Evolutionary conservation across 306 rosid genomes (phyloP).

Genomic region (Cyclanthera cordifolia): DNA sequence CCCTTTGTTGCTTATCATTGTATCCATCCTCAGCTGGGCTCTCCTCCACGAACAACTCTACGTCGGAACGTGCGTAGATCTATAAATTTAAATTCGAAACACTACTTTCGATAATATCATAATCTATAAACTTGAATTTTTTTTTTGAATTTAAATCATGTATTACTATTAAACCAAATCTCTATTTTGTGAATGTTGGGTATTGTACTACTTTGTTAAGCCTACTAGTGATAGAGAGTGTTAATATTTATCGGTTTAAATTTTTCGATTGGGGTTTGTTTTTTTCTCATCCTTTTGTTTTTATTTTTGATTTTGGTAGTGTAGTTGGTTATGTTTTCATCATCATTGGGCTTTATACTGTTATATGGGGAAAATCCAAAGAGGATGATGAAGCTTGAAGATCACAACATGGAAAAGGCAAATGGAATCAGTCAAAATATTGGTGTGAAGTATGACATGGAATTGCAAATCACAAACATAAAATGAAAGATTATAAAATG

Average conservation of each 20-base stretch:
- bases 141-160: neutral
- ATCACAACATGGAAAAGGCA: neutral
- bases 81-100: neutral
- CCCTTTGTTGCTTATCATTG: conserved; percentile 50
- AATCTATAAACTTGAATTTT: too few species aligned
- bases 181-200: neutral
- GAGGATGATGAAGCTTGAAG: conserved; percentile 29
- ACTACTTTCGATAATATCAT: too few species aligned
- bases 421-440: neutral
- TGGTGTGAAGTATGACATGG: conserved; percentile 22
- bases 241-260: neutral
- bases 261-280: neutral
- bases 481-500: neutral
- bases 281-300: neutral
- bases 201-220: neutral
- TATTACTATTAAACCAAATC: neutral
- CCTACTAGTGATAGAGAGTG: neutral
- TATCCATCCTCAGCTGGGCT: conserved; percentile 56
- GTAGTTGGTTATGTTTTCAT: conserved; percentile 47
- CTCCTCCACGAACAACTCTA: conserved; percentile 46
- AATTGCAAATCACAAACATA: conserved; percentile 16
- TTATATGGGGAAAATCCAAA: conserved; percentile 66
- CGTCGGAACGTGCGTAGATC: conserved; percentile 51
- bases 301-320: conserved; percentile 17
- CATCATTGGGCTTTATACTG: conserved; percentile 53